Conservation (phyloP, 441 rosid species). For the Gossypium lobatum region DNA sequence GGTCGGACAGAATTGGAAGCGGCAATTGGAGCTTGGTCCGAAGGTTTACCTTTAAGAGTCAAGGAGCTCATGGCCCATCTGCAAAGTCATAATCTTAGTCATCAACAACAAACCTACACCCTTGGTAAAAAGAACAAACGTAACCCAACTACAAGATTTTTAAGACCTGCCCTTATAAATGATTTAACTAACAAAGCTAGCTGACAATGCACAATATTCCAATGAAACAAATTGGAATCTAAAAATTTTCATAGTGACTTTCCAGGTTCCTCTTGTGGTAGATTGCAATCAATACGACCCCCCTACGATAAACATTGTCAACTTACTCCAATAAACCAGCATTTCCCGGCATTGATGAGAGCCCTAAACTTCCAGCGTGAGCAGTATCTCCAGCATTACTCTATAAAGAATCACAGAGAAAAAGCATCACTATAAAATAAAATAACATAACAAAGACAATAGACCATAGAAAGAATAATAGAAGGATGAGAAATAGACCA, state of each 20-base stretch:
- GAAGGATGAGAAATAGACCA: background rate
- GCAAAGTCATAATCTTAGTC: conserved; percentile 14
- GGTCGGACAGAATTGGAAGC: conserved; percentile 45
- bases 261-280: background rate
- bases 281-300: background rate
- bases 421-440: conserved; percentile 10
- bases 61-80: conserved; percentile 99
- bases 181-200: background rate
- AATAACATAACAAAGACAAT: background rate
- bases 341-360: conserved; percentile 74
- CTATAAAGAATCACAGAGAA: conserved; percentile 32
- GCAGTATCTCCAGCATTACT: conserved; percentile 49
- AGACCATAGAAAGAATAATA: background rate
- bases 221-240: background rate
- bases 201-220: background rate
- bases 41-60: conserved; percentile 88
- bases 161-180: background rate
- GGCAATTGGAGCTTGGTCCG: conserved; percentile 73
- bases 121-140: background rate
- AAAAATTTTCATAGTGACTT: background rate
- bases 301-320: background rate
- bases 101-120: conserved; percentile 2
- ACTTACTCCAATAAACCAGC: conserved; percentile 90
- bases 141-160: background rate
- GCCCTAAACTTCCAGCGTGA: conserved; percentile 48